Evolutionary conservation across 2,329 filamentous ascomycete species (phyloP).

Genomic region (Monilinia fructigena): DNA sequence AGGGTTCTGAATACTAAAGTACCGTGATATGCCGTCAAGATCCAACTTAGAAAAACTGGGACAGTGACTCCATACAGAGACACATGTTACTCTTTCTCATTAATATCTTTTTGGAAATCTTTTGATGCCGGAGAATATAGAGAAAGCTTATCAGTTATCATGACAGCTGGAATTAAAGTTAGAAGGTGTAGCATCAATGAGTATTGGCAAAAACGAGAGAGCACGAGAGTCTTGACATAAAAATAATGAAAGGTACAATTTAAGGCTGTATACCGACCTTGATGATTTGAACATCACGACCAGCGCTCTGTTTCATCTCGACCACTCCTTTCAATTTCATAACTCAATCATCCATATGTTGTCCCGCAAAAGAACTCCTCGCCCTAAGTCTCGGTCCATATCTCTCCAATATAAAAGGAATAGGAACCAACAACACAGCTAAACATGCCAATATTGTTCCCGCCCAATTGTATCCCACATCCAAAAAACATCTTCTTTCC

Average conservation of each 20-base stretch:
- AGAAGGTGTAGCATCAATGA: too few relatives aligned
- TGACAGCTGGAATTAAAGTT: too few relatives aligned
- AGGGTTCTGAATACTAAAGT: too few relatives aligned
- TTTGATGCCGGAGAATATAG: too few relatives aligned
- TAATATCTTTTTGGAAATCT: too few relatives aligned
- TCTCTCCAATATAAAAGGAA: conserved; percentile 37
- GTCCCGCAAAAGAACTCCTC: conserved; percentile 34
- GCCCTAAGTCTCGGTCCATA: conserved; percentile 35
- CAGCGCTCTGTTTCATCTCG: background rate
- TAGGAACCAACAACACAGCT: conserved; percentile 41
- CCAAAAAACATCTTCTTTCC: conserved; percentile 40
- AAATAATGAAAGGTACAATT: background rate
- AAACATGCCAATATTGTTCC: conserved; percentile 42
- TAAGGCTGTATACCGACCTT: background rate
- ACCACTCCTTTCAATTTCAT: background rate
- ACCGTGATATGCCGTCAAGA: too few relatives aligned
- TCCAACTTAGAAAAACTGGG: too few relatives aligned
- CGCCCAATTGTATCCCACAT: conserved; percentile 43
- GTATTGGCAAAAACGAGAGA: too few relatives aligned
- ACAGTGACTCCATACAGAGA: too few relatives aligned
- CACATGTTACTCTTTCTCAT: too few relatives aligned
- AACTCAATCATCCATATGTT: conserved; percentile 23
- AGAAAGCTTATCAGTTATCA: too few relatives aligned
- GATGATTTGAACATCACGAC: background rate
- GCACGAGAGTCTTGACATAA: too few relatives aligned